Conservation (phyloP, 345 rosid genomes). For the Hirschfeldia incana region DNA sequence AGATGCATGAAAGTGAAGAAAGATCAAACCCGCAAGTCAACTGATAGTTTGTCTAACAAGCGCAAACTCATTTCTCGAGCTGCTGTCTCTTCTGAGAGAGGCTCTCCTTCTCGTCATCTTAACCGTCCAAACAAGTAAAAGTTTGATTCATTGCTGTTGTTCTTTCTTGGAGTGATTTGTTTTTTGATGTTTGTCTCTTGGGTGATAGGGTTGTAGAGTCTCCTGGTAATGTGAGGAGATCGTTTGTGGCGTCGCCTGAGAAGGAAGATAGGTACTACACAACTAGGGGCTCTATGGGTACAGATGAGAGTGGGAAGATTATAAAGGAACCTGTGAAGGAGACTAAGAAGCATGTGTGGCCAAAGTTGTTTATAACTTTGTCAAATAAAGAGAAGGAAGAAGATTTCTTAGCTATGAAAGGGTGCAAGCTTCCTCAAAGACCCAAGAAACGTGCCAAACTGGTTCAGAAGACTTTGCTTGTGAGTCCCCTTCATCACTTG, state of each 20-base stretch:
- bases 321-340: conserved; percentile 62
- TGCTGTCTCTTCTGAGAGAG: conserved; percentile 48
- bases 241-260: conserved; percentile 55
- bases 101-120: conserved; percentile 52
- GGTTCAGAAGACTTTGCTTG: conserved; percentile 82
- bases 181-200: conserved; percentile 7
- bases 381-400: conserved; percentile 94
- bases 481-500: conserved; percentile 36
- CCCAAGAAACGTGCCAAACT: conserved; percentile 88
- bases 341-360: conserved; percentile 68
- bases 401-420: conserved; percentile 95
- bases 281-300: conserved; percentile 73
- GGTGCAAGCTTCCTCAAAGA: conserved; percentile 89
- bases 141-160: conserved; percentile 1
- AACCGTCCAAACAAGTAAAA: conserved; percentile 56
- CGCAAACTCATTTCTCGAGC: conserved; percentile 55
- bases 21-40: conserved; percentile 53
- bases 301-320: conserved; percentile 63
- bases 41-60: conserved; percentile 54
- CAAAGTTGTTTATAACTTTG: conserved; percentile 63
- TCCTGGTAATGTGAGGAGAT: conserved; percentile 49
- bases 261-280: conserved; percentile 82
- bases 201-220: conserved; percentile 53
- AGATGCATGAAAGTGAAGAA: conserved; percentile 79
- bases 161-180: not conserved